Evolutionary conservation across 306 rosid genomes (phyloP).

Genomic region (Acacia acuminata): DNA sequence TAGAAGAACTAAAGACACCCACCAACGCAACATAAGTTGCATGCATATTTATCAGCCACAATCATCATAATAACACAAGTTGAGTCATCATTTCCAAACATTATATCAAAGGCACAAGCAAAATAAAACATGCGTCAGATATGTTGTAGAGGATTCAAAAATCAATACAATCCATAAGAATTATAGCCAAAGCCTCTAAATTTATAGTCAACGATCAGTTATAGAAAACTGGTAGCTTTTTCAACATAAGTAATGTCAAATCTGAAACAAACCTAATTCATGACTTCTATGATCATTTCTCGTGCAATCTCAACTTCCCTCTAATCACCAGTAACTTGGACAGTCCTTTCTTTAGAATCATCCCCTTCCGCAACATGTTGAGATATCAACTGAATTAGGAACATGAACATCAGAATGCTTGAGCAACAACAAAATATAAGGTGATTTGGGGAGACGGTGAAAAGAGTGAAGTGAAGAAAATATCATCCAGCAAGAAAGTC

Average conservation of each 20-base stretch:
- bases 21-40: neutral
- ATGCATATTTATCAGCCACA: slow-evolving; percentile 1
- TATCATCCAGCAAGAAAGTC: too few species aligned
- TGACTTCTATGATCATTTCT: too few species aligned
- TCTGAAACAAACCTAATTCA: too few species aligned
- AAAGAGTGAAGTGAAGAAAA: too few species aligned
- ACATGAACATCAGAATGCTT: too few species aligned
- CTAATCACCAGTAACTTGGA: too few species aligned
- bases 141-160: neutral
- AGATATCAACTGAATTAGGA: too few species aligned
- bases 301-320: too few species aligned
- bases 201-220: slow-evolving; percentile 3
- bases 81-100: slow-evolving; percentile 8
- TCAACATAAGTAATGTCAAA: neutral
- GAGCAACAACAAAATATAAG: too few species aligned
- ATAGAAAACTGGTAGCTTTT: neutral
- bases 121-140: neutral
- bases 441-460: too few species aligned
- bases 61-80: neutral
- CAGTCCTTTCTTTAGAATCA: too few species aligned
- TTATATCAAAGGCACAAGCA: neutral
- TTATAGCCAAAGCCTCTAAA: neutral
- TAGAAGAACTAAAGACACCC: slow-evolving; percentile 11
- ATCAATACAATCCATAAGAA: neutral
- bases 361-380: too few species aligned